A percentile compares a stretch with the other conserved stretches of the same genome.
phyloP scores from a whole-genome alignment of 768 basidiomycete species.

The Glaciozyma antarctica region DNA sequence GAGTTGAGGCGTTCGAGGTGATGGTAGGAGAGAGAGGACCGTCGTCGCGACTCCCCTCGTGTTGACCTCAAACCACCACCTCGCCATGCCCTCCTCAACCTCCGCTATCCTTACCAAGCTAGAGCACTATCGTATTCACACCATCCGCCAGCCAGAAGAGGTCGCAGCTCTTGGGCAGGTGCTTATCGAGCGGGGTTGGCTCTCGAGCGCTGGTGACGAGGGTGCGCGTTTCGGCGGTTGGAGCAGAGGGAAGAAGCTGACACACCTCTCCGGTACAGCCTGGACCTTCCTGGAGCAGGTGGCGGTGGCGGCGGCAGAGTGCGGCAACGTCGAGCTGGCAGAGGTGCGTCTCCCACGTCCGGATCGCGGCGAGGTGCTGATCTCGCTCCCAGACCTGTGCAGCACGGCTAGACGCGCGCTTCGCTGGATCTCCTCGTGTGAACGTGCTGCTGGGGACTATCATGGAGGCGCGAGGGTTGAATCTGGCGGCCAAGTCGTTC shows the following conservation, averaged over 20 bases:
- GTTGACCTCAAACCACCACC: too few species aligned
- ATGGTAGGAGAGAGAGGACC: too few species aligned
- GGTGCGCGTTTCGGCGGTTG: conserved; percentile 40
- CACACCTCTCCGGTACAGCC: conserved; percentile 42
- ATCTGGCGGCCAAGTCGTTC: conserved; percentile 52
- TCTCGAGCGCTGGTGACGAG: conserved; percentile 50
- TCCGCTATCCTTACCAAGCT: conserved; percentile 12
- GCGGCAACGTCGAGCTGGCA: conserved; percentile 61
- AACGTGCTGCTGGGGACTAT: conserved; percentile 67
- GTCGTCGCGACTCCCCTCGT: too few species aligned
- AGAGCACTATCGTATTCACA: conserved; percentile 14
- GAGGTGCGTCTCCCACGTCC: conserved; percentile 48
- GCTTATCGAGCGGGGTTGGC: conserved; percentile 47
- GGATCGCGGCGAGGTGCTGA: background rate
- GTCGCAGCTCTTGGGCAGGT: conserved; percentile 50
- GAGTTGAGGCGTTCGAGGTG: too few species aligned
- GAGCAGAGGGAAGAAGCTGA: conserved; percentile 17
- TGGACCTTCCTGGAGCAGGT: conserved; percentile 78
- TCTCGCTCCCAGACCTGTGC: conserved; percentile 49
- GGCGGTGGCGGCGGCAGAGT: conserved; percentile 64
- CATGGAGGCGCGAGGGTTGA: conserved; percentile 58
- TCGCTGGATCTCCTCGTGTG: conserved; percentile 70
- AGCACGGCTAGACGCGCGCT: conserved; percentile 53
- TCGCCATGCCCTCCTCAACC: background rate
- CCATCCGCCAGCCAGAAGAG: conserved; percentile 46